Evolutionary conservation across 306 rosid species (phyloP).

Genomic region (Fagus crenata): DNA sequence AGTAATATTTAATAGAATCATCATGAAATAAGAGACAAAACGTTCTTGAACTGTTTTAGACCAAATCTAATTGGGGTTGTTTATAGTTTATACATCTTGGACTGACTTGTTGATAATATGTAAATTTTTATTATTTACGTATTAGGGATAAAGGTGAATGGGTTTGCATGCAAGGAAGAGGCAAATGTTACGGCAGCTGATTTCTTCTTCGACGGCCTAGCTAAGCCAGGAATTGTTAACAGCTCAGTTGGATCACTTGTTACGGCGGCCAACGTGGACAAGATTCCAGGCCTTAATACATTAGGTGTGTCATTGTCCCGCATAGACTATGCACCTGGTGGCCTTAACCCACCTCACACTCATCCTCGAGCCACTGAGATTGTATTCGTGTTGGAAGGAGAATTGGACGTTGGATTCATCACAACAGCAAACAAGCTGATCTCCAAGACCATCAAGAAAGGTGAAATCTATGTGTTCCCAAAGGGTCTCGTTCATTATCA

Average conservation of each 20-base stretch:
- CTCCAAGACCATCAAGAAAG: constrained; percentile 45
- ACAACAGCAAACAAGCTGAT: constrained; percentile 47
- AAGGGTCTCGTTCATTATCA: constrained; percentile 49
- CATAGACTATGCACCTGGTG: constrained; percentile 47
- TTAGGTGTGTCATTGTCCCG: constrained; percentile 47
- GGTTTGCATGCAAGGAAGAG: constrained; percentile 53
- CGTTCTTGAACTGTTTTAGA: background rate
- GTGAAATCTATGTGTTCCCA: constrained; percentile 54
- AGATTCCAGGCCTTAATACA: constrained; percentile 60
- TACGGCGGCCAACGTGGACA: constrained; percentile 47
- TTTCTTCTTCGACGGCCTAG: constrained; percentile 48
- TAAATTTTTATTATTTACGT: background rate
- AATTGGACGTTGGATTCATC: constrained; percentile 49
- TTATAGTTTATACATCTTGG: background rate
- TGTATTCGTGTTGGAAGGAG: constrained; percentile 48
- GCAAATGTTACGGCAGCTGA: constrained; percentile 47
- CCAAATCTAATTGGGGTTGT: background rate
- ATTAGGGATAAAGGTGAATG: constrained; percentile 52
- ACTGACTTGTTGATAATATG: background rate
- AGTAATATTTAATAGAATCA: too few species aligned
- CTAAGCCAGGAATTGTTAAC: constrained; percentile 41
- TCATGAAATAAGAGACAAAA: too few species aligned
- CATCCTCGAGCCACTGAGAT: constrained; percentile 59
- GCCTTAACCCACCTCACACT: constrained; percentile 63
- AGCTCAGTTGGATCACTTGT: constrained; percentile 51